Conservation (phyloP, 2,329 filamentous ascomycete species). For the Leptosphaerulina australis region DNA sequence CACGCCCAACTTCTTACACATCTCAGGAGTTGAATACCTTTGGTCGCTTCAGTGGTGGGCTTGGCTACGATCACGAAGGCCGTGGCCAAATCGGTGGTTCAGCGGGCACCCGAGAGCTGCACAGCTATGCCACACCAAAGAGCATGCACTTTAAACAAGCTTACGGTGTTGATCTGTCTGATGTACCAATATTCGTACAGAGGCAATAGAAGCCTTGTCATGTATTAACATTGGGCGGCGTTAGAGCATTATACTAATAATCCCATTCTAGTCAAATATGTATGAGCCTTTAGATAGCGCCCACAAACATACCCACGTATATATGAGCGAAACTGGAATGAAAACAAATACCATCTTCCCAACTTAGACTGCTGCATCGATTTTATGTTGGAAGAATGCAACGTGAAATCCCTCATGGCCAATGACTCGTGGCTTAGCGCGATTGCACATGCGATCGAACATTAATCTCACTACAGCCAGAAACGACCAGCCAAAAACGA, state of each 20-base stretch:
- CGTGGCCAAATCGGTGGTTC: conserved; percentile 44
- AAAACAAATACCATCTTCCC: background rate
- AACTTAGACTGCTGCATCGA: background rate
- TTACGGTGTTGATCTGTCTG: conserved; percentile 42
- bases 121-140: conserved; percentile 40
- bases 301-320: conserved; percentile 1
- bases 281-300: conserved; percentile 2
- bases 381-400: background rate
- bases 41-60: conserved; percentile 48
- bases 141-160: conserved; percentile 38
- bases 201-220: conserved; percentile 1
- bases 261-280: conserved; percentile 7
- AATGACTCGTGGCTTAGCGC: background rate
- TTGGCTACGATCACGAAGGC: conserved; percentile 45
- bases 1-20: conserved; percentile 11
- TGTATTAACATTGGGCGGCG: conserved; percentile 3
- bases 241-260: conserved; percentile 6
- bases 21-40: conserved; percentile 14
- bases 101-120: conserved; percentile 43
- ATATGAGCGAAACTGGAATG: conserved; percentile 1
- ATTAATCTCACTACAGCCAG: no score
- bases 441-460: conserved; percentile 9
- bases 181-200: conserved; percentile 42
- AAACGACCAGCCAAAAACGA: no score
- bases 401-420: conserved; percentile 6